Evolutionary conservation across 306 rosid genomes (phyloP), one percentile per base, ranked within the genome.

Genomic region (Prunus kanzakura): DNA sequence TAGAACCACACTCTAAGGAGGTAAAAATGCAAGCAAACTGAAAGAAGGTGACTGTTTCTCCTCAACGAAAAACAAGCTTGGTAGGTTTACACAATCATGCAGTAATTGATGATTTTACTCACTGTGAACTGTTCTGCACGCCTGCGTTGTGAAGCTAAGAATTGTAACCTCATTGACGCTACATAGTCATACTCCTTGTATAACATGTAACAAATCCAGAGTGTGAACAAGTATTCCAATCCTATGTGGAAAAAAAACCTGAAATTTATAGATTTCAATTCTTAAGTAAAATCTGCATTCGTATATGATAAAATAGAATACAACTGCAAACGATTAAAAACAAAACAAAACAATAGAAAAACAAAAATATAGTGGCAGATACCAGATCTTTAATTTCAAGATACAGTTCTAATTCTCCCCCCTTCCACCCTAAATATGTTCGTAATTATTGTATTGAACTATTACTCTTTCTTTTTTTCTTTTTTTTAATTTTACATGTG

Each of bases 71-170:
- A 45, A 47, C 13, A 76, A 22, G 27, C 50, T 35, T 32, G 73
- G 56, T 27, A 56, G 66, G 54, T 5, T 38, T 6, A 20, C 43
- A 57, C 64, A 22, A 8, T 43, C 11, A 23, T 61, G 2, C 13
- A 23, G 71, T 61, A 54, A 23, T 58, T 71, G 66, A 74, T 43
- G 2, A 71, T 69, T 67, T 6, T 32, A 74, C 99, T 82, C 75
- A 96, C 99, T 30, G 93, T 91, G 82, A 92, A 96, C 80, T 96
- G 97, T 73, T 96, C 97, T 16, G 84, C 97, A 56, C 94, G 89
- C 84, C 93, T 84, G 57, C 78, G 87, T 60, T 92, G 90, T 14
- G 96, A 81, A 46, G 97, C 97, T 85, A 96, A 82, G 93, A 88
- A 96, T 68, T 69, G 86, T 85, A 89, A 82, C 73, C 99, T 88